Evolutionary conservation across 2,329 filamentous ascomycete species (phyloP), one percentile per base, ranked within the genome.

Genomic region (Endoconidiophora laricicola): DNA sequence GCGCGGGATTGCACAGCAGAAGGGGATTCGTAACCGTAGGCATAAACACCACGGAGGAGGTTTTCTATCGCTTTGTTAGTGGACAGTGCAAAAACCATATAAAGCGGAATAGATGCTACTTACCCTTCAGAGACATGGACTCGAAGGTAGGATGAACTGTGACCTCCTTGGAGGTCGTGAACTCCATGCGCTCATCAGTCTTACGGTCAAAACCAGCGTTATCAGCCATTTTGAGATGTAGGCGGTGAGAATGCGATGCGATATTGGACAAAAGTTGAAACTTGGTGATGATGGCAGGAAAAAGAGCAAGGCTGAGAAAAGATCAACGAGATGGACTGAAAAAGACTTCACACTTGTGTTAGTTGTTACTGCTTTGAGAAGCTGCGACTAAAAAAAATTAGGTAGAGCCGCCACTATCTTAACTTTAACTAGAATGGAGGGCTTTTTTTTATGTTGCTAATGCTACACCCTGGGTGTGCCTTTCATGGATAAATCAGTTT

Each of bases 1-100:
- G 91, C 91, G 62, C 91, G 86, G 57, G 90, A 95, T 70, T 98
- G 91, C 16, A 98, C 90, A 12, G 91, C 91, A 0, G 91, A 98
- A 10, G 91, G 91, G 2, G 91, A 95, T 65, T 98, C 91, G 68
- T 96, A 98, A 56, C 91, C 91, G 60, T 98, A 98, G 36, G 91
- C 91, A 63, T 98, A 98, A 63, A 98, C 90, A 56, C 91, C 91
- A 57, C 91, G 88, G 57, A 98, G 79, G 36, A 98, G 79, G 62
- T 93, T 94, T 66, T 96, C 90, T 26, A 18, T 6, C 7, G 20
- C 23, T 38, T 46, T 41, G 48, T 51, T 18, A 49, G 24, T 54
- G 14, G 22, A 29, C 3, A 23, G 3, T 23, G 4, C 12, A 46
- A 23, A 9, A 41, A 10, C 37, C 23, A 14, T 24, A 54, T 41